Conservation (phyloP, 2,329 filamentous ascomycete genomes). For the Stemphylium beticola region DNA sequence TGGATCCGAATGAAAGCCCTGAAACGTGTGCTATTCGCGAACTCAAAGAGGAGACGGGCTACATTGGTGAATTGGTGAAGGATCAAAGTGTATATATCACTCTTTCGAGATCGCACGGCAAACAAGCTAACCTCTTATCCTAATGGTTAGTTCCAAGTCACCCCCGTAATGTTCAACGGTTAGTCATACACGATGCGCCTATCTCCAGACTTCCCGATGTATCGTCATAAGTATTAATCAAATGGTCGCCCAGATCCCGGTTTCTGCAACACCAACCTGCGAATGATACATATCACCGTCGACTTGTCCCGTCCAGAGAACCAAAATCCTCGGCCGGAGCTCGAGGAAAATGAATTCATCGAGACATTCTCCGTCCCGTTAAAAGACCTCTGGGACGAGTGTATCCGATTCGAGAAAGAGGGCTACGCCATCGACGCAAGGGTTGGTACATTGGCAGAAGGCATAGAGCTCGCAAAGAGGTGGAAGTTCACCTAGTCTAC, state of each 20-base stretch:
- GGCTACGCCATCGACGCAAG: conserved; percentile 82
- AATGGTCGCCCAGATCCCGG: conserved; percentile 43
- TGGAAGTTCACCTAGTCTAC: conserved; percentile 39
- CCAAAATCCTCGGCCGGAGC: conserved; percentile 68
- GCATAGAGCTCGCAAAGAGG: conserved; percentile 72
- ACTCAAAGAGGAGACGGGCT: conserved; percentile 69
- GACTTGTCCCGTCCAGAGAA: conserved; percentile 74
- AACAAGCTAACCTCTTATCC: not conserved
- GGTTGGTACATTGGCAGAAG: conserved; percentile 78
- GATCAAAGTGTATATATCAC: conserved; percentile 23
- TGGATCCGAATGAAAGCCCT: conserved; percentile 65
- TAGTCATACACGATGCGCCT: conserved; percentile 9
- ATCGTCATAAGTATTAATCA: not conserved
- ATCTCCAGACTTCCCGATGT: not conserved
- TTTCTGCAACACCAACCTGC: conserved; percentile 53
- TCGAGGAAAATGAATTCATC: conserved; percentile 84
- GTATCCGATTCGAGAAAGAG: conserved; percentile 69
- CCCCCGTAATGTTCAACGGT: conserved; percentile 54
- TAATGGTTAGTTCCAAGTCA: conserved; percentile 39
- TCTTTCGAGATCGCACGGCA: too few species aligned
- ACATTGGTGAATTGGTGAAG: conserved; percentile 57
- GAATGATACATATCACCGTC: conserved; percentile 75
- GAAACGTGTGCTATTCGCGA: conserved; percentile 66
- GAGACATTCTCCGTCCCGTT: conserved; percentile 76
- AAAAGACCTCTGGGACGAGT: conserved; percentile 68